Evolutionary conservation across 2,329 filamentous ascomycete species (phyloP).

Genomic region (Aspergillus persii): DNA sequence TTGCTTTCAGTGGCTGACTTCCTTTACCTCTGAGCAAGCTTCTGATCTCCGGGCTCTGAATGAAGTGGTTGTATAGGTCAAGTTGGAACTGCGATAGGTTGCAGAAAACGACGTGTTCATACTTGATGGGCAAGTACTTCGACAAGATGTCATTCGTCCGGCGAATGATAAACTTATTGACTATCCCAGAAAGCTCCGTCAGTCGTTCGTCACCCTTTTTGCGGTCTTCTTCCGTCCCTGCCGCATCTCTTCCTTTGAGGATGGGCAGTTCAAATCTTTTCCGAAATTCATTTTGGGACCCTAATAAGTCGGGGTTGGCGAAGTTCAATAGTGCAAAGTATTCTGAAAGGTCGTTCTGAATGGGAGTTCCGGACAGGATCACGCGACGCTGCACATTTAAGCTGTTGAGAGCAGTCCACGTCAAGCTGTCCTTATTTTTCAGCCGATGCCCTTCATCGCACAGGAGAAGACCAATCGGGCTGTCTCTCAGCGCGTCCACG

Average conservation of each 20-base stretch:
- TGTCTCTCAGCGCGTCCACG: constrained; percentile 83
- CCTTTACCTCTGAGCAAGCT: constrained; percentile 88
- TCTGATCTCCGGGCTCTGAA: constrained; percentile 92
- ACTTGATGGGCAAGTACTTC: constrained; percentile 97
- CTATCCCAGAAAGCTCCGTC: constrained; percentile 73
- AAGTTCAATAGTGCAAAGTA: constrained; percentile 97
- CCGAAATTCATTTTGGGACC: constrained; percentile 84
- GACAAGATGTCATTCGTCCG: constrained; percentile 97
- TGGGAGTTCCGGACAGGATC: constrained; percentile 93
- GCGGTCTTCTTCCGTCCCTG: constrained; percentile 77
- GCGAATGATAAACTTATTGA: constrained; percentile 98
- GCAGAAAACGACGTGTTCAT: constrained; percentile 98
- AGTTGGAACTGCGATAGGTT: constrained; percentile 90
- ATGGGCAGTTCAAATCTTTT: constrained; percentile 95
- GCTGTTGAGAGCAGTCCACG: constrained; percentile 84
- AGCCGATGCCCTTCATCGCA: constrained; percentile 96
- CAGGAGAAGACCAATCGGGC: constrained; percentile 85
- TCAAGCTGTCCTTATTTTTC: constrained; percentile 95
- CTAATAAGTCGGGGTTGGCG: constrained; percentile 88
- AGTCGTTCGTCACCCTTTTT: constrained; percentile 81
- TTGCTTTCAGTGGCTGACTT: constrained; percentile 93
- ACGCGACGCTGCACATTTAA: constrained; percentile 88
- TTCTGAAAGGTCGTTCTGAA: constrained; percentile 97
- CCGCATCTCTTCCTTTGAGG: constrained; percentile 83
- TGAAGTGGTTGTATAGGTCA: constrained; percentile 94